These are phyloP conservation scores for Vitis riparia DNA, from an alignment of 164 flowering plant genomes.

Conservation along the genomic window DNA sequence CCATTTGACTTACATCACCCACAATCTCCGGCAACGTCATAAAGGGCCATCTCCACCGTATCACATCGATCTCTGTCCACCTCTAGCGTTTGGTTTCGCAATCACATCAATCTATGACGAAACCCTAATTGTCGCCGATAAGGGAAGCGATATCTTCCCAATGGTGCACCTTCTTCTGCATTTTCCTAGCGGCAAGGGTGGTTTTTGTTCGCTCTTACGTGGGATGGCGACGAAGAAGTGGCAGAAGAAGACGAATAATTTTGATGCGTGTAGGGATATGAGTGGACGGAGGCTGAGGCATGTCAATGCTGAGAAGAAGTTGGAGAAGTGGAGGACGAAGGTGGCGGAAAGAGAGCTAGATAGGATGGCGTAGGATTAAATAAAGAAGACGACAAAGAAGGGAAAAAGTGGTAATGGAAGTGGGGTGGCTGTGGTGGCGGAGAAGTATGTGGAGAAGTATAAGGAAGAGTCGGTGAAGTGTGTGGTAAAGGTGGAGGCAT, in stretches of 20 bases:
- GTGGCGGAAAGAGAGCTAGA: conserved; percentile 83
- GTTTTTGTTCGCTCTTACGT: conserved; percentile 89
- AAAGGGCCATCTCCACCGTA: conserved; percentile 29
- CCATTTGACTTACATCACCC: conserved; percentile 41
- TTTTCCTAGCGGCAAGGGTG: conserved; percentile 89
- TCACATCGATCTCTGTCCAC: conserved; percentile 46
- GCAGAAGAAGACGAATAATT: conserved; percentile 96
- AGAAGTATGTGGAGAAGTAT: conserved; percentile 72
- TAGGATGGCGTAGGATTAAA: conserved; percentile 81
- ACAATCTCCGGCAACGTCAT: conserved; percentile 30
- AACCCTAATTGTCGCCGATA: conserved; percentile 20
- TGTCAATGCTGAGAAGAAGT: conserved; percentile 91
- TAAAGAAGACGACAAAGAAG: conserved; percentile 65
- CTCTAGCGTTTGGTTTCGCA: conserved; percentile 42
- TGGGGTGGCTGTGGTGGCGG: conserved; percentile 20
- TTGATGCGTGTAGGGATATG: conserved; percentile 97
- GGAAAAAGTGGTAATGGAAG: conserved; percentile 42
- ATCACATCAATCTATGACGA: conserved; percentile 27
- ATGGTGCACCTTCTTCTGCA: conserved; percentile 46
- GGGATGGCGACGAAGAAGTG: conserved; percentile 97
- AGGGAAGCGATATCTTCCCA: conserved; percentile 21
- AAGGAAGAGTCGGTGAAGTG: conserved; percentile 70
- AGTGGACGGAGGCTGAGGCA: conserved; percentile 89
- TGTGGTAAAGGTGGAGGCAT: conserved; percentile 56
- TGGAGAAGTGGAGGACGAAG: conserved; percentile 92